Evolutionary conservation across 805 yeast genomes (phyloP).

Genomic region (Citeromyces nyonsensis): DNA sequence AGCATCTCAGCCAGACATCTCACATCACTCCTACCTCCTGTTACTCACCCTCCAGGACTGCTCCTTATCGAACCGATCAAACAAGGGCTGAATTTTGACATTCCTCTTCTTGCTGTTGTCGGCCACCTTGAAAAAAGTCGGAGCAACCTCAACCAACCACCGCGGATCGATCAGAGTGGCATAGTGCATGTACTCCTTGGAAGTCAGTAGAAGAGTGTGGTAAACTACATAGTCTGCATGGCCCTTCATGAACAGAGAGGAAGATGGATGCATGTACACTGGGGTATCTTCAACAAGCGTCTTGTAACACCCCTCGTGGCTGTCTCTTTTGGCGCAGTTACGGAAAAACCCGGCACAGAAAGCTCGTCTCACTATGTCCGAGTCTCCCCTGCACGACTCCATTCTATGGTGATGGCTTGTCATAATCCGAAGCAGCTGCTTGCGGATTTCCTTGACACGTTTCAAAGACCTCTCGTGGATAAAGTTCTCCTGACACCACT

Average conservation of each 20-base stretch:
- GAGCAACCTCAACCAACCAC: slow-evolving; percentile 63
- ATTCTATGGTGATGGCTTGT: slow-evolving; percentile 27
- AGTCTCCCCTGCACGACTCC: slow-evolving; percentile 35
- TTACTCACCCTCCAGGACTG: slow-evolving; percentile 68
- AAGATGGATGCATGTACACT: slow-evolving; percentile 80
- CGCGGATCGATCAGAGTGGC: slow-evolving; percentile 68
- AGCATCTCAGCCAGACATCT: not conserved
- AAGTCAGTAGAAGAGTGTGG: slow-evolving; percentile 68
- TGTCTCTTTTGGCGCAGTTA: slow-evolving; percentile 49
- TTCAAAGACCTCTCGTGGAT: slow-evolving; percentile 66
- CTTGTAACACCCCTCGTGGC: slow-evolving; percentile 35
- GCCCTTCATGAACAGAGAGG: slow-evolving; percentile 37
- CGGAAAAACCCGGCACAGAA: slow-evolving; percentile 55
- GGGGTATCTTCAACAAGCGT: slow-evolving; percentile 54
- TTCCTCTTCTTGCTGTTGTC: slow-evolving; percentile 40
- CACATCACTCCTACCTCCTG: slow-evolving; percentile 10
- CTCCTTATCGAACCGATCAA: slow-evolving; percentile 38
- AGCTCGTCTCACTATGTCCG: slow-evolving; percentile 43
- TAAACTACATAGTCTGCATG: slow-evolving; percentile 68
- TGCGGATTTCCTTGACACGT: slow-evolving; percentile 67
- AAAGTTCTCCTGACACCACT: slow-evolving; percentile 73
- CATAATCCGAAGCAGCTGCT: slow-evolving; percentile 49
- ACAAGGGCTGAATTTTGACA: slow-evolving; percentile 63
- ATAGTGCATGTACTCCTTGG: slow-evolving; percentile 86
- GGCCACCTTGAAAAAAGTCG: slow-evolving; percentile 54